Percentiles rank a stretch among this genome's conserved stretches.
Evolutionary conservation across 208 protist genomes (phyloP).

Genomic region (Borovskyia barvae): DNA sequence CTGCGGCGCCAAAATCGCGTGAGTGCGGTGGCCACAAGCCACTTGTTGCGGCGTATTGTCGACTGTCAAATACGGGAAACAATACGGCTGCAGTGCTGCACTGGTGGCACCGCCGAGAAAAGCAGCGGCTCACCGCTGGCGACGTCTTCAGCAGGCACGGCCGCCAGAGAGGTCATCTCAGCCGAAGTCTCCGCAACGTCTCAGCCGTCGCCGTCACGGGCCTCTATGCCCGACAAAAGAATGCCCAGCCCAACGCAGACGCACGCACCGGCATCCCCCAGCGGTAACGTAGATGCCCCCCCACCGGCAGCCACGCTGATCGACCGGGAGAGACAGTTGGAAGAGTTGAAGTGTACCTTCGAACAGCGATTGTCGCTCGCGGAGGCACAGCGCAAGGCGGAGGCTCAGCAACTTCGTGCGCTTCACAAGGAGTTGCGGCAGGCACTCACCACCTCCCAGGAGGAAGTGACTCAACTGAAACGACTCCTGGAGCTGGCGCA

Average conservation of each 20-base stretch:
- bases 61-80: slow-evolving; percentile 19
- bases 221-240: not conserved
- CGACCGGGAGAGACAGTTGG: slow-evolving; percentile 30
- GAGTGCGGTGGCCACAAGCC: slow-evolving; percentile 22
- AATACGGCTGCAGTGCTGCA: slow-evolving; percentile 14
- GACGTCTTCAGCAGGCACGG: not conserved
- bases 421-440: slow-evolving; percentile 64
- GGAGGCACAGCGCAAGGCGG: slow-evolving; percentile 39
- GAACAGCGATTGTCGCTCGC: slow-evolving; percentile 42
- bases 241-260: no score
- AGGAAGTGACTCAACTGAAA: slow-evolving; percentile 35
- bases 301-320: slow-evolving; percentile 12
- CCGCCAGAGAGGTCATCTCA: not conserved
- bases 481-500: slow-evolving; percentile 29
- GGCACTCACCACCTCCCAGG: slow-evolving; percentile 52
- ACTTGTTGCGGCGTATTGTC: slow-evolving; percentile 29
- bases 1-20: slow-evolving; percentile 17
- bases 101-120: no score
- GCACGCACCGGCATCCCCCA: not conserved
- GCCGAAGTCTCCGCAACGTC: not conserved
- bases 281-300: not conserved
- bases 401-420: slow-evolving; percentile 47
- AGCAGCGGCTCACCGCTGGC: no score
- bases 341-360: slow-evolving; percentile 41
- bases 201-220: not conserved